phyloP scores from a whole-genome alignment of 768 basidiomycete genomes.

The Russula sp. region DNA sequence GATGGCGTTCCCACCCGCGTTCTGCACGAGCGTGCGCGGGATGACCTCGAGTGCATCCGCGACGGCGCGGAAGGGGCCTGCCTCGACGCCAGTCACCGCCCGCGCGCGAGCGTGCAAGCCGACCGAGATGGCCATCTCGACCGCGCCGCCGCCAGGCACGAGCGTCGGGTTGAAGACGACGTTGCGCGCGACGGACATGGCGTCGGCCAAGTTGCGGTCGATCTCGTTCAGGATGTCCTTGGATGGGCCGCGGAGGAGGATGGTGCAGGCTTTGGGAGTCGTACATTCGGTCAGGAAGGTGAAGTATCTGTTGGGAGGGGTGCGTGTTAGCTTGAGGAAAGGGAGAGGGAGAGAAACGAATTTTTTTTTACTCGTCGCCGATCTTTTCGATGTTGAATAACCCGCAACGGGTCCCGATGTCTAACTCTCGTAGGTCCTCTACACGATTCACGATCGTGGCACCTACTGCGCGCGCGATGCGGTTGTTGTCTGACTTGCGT shows the following conservation, averaged over 20 bases:
- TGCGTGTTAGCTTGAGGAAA: neutral
- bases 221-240: constrained; percentile 99
- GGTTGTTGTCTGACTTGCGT: constrained; percentile 98
- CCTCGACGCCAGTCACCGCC: constrained; percentile 79
- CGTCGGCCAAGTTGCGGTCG: constrained; percentile 94
- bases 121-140: constrained; percentile 96
- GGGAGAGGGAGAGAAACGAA: neutral
- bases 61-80: constrained; percentile 86
- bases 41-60: constrained; percentile 98
- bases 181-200: constrained; percentile 95
- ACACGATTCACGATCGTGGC: constrained; percentile 96
- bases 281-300: constrained; percentile 92
- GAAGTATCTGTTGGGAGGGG: constrained; percentile 79
- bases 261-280: constrained; percentile 93
- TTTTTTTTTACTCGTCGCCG: constrained; percentile 74
- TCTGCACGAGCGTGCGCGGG: constrained; percentile 90
- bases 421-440: constrained; percentile 87
- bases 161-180: constrained; percentile 92
- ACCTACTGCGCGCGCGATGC: constrained; percentile 90
- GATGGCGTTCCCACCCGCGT: constrained; percentile 92
- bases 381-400: constrained; percentile 97
- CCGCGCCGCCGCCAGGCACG: constrained; percentile 95
- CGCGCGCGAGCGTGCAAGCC: constrained; percentile 76
- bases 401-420: constrained; percentile 90
- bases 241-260: constrained; percentile 93